Evolutionary conservation across 768 basidiomycete species (phyloP), one percentile per base, ranked within the genome.

Genomic region (Wakefieldia striispora): DNA sequence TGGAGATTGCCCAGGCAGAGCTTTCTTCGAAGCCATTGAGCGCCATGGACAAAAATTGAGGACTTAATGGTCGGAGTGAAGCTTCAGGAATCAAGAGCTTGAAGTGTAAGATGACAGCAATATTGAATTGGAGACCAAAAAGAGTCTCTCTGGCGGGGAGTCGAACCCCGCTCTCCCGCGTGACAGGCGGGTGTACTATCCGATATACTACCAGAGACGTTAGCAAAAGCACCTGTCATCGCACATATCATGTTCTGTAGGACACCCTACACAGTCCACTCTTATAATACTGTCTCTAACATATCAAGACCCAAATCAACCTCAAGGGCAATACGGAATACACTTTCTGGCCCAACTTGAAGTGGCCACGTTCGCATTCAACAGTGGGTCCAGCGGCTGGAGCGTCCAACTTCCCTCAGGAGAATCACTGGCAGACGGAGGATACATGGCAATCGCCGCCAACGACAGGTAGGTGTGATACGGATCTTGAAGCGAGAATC

Each of bases 381-480:
- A 71, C 38, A 86, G 59, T 1, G 86, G 80, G 57, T 95, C 82
- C 19, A 95, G 64, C 1, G 70, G 65, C 23, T 75, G 72, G 11
- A 95, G 74, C 26, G 63, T 69, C 84, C 87, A 88, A 21, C 79
- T 71, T 40, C 55, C 27, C 40, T 62, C 68, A 11, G 67, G 44
- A 4, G 61, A 31, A 40, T 53, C 33, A 62, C 10, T 29, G 27
- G 27, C 10, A 29, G 31, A 56, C n/a, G 79, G 77, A 27, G 80
- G 72, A 66, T 79, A 81, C 61, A 95, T 76, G 2, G 91, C 75
- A 17, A 95, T 60, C 0, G 90, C 86, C 0, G 95, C 94, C 31
- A 97, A 70, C 2, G 91, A 83, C 26, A 97, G 74, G 65, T 97
- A 98, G 0, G 95, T 97, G 60, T 99, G 95, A 62, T 92, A 95